These are phyloP conservation scores for Salix dunnii DNA, from an alignment of 345 rosid species.

Conservation along the genomic window DNA sequence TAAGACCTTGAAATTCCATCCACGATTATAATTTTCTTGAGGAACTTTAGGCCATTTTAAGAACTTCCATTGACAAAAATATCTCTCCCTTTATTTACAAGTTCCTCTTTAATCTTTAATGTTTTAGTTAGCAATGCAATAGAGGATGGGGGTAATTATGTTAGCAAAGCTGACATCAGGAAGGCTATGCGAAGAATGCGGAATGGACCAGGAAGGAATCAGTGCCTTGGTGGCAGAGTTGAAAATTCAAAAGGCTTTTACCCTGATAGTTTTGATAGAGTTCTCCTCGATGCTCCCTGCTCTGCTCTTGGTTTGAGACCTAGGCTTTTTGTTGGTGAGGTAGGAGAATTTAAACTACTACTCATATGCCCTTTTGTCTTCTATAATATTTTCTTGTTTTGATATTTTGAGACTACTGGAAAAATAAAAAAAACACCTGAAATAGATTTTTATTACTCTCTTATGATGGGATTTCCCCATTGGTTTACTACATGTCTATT, in stretches of 20 bases:
- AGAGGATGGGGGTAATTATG: constrained; percentile 45
- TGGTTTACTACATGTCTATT: no score
- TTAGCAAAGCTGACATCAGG: constrained; percentile 68
- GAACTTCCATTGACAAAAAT: neutral
- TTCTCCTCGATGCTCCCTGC: constrained; percentile 98
- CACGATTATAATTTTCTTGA: neutral
- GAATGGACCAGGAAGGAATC: constrained; percentile 94
- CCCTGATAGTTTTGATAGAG: constrained; percentile 85
- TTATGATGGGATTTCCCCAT: no score
- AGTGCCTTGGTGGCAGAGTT: constrained; percentile 64
- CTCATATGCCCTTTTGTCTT: neutral
- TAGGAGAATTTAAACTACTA: constrained; percentile 22
- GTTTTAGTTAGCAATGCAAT: constrained; percentile 55
- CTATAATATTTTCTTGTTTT: neutral
- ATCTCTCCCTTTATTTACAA: constrained; percentile 1
- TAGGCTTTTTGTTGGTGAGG: constrained; percentile 84
- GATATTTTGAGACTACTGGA: neutral
- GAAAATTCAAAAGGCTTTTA: constrained; percentile 76
- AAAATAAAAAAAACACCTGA: neutral
- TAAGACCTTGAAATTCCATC: no score
- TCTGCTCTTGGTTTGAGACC: constrained; percentile 99
- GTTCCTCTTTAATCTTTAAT: constrained; percentile 29
- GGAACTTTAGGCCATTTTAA: neutral
- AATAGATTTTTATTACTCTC: neutral
- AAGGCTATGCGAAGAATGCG: constrained; percentile 65